phyloP scores from a whole-genome alignment of 73 alveolate genomes.

The Paramecium caudatum region DNA sequence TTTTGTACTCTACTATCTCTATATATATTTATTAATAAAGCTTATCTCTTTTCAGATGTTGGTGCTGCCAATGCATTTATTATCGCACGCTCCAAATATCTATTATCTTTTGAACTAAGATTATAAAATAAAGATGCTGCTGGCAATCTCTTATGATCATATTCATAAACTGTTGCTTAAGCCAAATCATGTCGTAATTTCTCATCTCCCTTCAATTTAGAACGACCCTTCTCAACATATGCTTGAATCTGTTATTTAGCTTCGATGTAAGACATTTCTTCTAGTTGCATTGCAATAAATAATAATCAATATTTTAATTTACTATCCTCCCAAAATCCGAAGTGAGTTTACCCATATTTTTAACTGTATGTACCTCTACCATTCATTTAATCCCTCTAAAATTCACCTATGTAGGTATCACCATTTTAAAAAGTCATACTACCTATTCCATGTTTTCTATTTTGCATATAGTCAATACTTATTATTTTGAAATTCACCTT shows the following conservation, averaged over 20 bases:
- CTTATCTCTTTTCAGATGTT: constrained; percentile 12
- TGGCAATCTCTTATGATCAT: constrained; percentile 23
- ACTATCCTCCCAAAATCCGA: constrained; percentile 27
- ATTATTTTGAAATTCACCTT: constrained; percentile 37
- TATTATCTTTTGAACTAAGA: background rate
- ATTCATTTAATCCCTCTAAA: background rate
- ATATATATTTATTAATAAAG: background rate
- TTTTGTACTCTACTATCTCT: constrained; percentile 5
- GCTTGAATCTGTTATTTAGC: background rate
- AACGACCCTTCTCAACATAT: background rate
- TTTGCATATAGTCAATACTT: background rate
- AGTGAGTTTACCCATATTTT: constrained; percentile 29
- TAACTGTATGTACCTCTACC: constrained; percentile 43
- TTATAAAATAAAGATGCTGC: constrained; percentile 25
- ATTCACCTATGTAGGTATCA: constrained; percentile 5
- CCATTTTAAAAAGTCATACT: constrained; percentile 3
- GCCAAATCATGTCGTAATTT: constrained; percentile 10
- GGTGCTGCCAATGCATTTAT: constrained; percentile 24
- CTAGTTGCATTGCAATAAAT: background rate
- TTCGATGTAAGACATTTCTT: constrained; percentile 7
- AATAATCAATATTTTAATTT: constrained; percentile 42
- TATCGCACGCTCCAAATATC: background rate
- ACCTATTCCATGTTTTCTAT: constrained; percentile 28
- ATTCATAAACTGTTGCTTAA: background rate
- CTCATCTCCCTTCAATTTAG: background rate